Conservation (phyloP, 2,329 filamentous ascomycete genomes). For the Myriosclerotinia curreyana region DNA sequence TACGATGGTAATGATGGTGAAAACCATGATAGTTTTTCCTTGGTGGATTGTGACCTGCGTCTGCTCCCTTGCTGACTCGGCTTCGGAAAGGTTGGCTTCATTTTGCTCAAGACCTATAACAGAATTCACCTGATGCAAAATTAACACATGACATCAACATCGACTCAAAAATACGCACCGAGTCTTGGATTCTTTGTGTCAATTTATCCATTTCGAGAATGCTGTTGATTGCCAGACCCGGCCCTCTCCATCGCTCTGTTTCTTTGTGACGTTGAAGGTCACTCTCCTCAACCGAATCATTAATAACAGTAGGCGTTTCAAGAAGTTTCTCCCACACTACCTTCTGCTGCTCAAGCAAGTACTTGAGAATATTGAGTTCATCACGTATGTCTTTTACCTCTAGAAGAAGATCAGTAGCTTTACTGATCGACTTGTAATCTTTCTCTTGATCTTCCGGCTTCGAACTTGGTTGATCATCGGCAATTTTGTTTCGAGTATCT, state of each 20-base stretch:
- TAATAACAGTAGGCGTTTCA: neutral
- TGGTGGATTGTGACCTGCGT: neutral
- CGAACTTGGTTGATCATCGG: neutral
- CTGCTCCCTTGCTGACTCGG: slow-evolving; percentile 2
- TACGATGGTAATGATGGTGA: neutral
- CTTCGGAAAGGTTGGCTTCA: slow-evolving; percentile 8
- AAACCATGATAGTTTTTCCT: neutral
- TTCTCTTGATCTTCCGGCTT: neutral
- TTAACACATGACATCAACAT: neutral
- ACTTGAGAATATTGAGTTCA: slow-evolving; percentile 7
- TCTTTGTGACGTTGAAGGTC: neutral
- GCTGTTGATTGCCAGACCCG: neutral
- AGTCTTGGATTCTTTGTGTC: neutral
- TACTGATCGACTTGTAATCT: neutral
- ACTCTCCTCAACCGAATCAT: neutral
- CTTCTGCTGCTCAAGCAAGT: neutral
- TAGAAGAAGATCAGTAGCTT: neutral
- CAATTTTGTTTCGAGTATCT: too few relatives aligned
- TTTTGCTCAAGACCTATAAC: neutral
- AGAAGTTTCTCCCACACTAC: neutral
- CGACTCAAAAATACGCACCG: neutral
- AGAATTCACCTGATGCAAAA: neutral
- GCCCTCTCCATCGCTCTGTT: neutral
- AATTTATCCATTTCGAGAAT: slow-evolving; percentile 8
- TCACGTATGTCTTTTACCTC: slow-evolving; percentile 6